These are phyloP conservation scores for Gyrodon lividus DNA, from an alignment of 768 basidiomycete species.

Conservation along the genomic window DNA sequence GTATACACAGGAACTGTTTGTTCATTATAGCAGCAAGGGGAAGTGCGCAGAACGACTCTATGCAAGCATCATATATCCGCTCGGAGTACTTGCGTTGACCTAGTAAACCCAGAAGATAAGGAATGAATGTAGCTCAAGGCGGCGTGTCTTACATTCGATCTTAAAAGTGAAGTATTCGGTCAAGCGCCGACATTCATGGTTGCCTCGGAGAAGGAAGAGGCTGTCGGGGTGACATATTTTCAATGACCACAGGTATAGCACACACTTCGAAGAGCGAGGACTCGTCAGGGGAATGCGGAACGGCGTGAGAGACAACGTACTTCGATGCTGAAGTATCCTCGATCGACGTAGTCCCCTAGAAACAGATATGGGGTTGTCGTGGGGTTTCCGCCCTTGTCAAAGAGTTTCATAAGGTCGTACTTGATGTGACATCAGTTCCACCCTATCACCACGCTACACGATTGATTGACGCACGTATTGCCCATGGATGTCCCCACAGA, in stretches of 20 bases:
- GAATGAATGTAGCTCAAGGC: neutral
- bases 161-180: constrained; percentile 67
- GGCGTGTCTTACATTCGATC: constrained; percentile 38
- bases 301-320: constrained; percentile 32
- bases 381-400: constrained; percentile 74
- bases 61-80: constrained; percentile 70
- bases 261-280: constrained; percentile 37
- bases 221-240: constrained; percentile 65
- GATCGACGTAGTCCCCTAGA: constrained; percentile 73
- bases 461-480: constrained; percentile 26
- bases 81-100: constrained; percentile 78
- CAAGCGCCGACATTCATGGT: constrained; percentile 65
- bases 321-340: constrained; percentile 77
- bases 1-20: constrained; percentile 77
- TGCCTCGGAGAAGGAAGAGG: constrained; percentile 59
- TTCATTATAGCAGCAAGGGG: constrained; percentile 78
- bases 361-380: constrained; percentile 74
- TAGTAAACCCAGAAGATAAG: constrained; percentile 22
- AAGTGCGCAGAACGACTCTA: constrained; percentile 70
- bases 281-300: constrained; percentile 2
- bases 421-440: constrained; percentile 27
- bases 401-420: constrained; percentile 80
- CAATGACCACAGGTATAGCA: constrained; percentile 60
- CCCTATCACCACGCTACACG: neutral
- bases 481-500: constrained; percentile 22